These are phyloP conservation scores for Coniferiporia weirii DNA, from an alignment of 1,284 basidiomycete species.

Conservation along the genomic window DNA sequence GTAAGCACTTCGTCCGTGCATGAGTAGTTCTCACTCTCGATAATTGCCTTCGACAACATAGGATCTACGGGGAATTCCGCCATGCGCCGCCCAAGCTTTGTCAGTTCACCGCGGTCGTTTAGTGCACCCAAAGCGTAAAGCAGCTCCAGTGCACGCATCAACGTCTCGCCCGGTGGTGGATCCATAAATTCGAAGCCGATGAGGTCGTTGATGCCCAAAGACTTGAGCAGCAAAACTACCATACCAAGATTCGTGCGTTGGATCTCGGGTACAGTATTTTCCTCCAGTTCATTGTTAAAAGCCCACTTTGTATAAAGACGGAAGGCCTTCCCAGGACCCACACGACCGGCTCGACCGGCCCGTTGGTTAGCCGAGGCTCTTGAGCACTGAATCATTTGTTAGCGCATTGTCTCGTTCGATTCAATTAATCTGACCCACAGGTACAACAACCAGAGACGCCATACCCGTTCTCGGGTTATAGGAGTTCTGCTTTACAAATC, in stretches of 20 bases:
- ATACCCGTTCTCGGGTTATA: constrained; percentile 97
- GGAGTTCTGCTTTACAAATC: constrained; percentile 96
- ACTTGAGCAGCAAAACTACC: constrained; percentile 93
- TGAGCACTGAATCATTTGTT: constrained; percentile 61
- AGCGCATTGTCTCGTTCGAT: constrained; percentile 7
- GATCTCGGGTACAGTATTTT: constrained; percentile 97
- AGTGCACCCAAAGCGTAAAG: constrained; percentile 94
- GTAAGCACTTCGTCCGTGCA: constrained; percentile 98
- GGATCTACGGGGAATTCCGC: constrained; percentile 99
- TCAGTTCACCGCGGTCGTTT: constrained; percentile 94
- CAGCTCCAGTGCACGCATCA: constrained; percentile 91
- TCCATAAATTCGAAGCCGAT: constrained; percentile 99
- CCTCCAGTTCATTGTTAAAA: constrained; percentile 92
- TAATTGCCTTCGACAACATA: constrained; percentile 94
- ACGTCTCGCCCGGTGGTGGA: constrained; percentile 97
- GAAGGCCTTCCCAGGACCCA: constrained; percentile 98
- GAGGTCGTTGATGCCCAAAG: constrained; percentile 94
- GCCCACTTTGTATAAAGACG: constrained; percentile 96
- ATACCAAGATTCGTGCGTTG: constrained; percentile 97
- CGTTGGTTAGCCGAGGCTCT: constrained; percentile 96
- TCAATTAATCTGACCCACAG: constrained; percentile 47
- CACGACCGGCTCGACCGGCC: constrained; percentile 94
- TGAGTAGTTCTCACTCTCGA: constrained; percentile 90
- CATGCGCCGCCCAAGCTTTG: constrained; percentile 94
- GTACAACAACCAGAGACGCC: constrained; percentile 91